Conservation (phyloP, 2,329 filamentous ascomycete species). For the Chrysosporium queenslandicum region DNA sequence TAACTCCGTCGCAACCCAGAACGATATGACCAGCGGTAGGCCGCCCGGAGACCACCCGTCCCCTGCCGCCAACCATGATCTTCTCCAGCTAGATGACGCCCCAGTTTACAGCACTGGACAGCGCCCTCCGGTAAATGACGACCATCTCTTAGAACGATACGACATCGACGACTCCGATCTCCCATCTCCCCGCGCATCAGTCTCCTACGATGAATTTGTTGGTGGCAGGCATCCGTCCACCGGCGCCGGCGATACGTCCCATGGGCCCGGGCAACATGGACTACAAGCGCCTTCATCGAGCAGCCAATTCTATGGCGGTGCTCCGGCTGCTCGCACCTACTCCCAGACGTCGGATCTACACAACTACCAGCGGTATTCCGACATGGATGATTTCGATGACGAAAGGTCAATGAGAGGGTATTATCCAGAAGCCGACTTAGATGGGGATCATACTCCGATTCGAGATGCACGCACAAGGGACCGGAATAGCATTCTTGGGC, state of each 20-base stretch:
- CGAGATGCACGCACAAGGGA: slow-evolving; percentile 51
- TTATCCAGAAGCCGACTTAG: slow-evolving; percentile 57
- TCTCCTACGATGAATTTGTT: slow-evolving; percentile 92
- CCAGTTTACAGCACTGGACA: slow-evolving; percentile 60
- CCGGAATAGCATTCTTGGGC: slow-evolving; percentile 76
- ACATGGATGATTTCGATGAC: slow-evolving; percentile 76
- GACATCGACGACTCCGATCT: slow-evolving; percentile 57
- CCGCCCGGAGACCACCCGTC: slow-evolving; percentile 42
- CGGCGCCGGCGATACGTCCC: slow-evolving; percentile 28
- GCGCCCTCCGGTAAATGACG: slow-evolving; percentile 67
- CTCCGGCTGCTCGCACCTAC: slow-evolving; percentile 37
- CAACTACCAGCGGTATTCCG: slow-evolving; percentile 88
- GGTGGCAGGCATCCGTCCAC: slow-evolving; percentile 52
- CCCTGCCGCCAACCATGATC: slow-evolving; percentile 36
- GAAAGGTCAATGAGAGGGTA: slow-evolving; percentile 59
- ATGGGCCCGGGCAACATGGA: slow-evolving; percentile 24
- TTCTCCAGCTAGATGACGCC: slow-evolving; percentile 36
- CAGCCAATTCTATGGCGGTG: slow-evolving; percentile 10
- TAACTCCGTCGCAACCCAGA: slow-evolving; percentile 20
- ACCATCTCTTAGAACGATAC: slow-evolving; percentile 66
- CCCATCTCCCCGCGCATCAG: slow-evolving; percentile 62
- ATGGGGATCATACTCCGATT: slow-evolving; percentile 30
- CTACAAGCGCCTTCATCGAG: slow-evolving; percentile 19
- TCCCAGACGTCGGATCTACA: slow-evolving; percentile 72
- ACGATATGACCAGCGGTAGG: slow-evolving; percentile 43